Evolutionary conservation across 352 stramenopile species (phyloP), one percentile per base, ranked within the genome.

Genomic region (Phytophthora colocasiae): DNA sequence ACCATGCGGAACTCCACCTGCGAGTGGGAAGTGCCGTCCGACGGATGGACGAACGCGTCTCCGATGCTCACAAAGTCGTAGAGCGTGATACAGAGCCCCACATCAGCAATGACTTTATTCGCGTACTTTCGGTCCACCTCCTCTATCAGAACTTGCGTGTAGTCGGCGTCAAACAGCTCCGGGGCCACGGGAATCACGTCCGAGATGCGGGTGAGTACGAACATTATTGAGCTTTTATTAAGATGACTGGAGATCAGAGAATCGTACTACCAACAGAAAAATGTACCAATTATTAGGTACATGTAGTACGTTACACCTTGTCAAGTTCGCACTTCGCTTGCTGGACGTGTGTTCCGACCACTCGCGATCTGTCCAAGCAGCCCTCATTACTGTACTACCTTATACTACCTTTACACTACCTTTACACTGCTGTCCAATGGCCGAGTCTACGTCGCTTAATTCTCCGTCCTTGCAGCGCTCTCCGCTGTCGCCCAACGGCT

Each of bases 111-210:
- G 12, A 97, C 87, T 58, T 97, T 97, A 80, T 97, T 97, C 29
- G 87, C 87, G 60, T 96, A 97, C 75, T 97, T 97, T 65, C 83
- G 83, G 71, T 97, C 87, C 58, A 97, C 92, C 73, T 97, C 89
- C 71, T 97, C 87, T 17, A 93, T 73, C 45, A 97, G 69, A 41
- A 95, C 87, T 57, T 93, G 88, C 63, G 81, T 85, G 76, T 92
- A 93, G 73, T 95, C 83, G 60, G 83, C 75, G 51, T 91, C 81
- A 57, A 93, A 93, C 44, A 94, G 83, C 68, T 89, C 78, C 4
- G 87, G 87, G 48, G 76, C 83, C 70, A 96, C 82, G 11, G 87
- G 85, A 47, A 96, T 94, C 63, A 96, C 85, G 68, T 96, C 87
- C 47, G 87, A 93, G 59, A 96, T 79, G 58, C 87, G 87, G 52